Percentiles rank a stretch among this genome's conserved stretches.
These are phyloP conservation scores for Neurospora tetraspora DNA, from an alignment of 495 filamentous ascomycete species.

Conservation along the genomic window DNA sequence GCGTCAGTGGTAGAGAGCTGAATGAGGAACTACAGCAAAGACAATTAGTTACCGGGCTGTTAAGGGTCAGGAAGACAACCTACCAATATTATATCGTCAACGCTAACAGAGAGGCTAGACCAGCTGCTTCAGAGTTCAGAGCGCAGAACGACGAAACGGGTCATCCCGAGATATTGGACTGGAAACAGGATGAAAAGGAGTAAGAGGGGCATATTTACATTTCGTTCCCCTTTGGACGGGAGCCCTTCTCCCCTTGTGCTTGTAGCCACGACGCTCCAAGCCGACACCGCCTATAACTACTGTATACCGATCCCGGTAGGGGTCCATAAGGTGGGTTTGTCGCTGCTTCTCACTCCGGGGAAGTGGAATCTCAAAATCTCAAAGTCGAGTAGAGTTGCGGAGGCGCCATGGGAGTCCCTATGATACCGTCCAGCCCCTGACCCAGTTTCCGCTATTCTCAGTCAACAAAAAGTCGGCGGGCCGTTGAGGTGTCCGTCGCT, in stretches of 20 bases:
- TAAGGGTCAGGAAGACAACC: neutral
- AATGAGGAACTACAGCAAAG: neutral
- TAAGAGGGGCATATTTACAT: neutral
- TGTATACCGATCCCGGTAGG: neutral
- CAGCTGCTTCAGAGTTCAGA: neutral
- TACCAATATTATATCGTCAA: neutral
- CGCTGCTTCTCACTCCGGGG: neutral
- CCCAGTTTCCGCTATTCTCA: neutral
- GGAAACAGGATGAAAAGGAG: neutral
- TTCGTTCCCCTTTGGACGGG: neutral
- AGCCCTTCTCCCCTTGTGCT: neutral
- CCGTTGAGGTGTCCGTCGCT: neutral
- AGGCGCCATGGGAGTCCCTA: neutral
- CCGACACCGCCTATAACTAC: neutral
- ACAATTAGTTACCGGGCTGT: neutral
- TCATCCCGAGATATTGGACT: neutral
- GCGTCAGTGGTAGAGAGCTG: neutral
- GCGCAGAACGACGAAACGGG: neutral
- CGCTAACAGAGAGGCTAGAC: neutral
- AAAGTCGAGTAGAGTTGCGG: neutral
- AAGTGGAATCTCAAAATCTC: neutral
- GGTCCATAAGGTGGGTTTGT: neutral
- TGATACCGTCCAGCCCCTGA: neutral
- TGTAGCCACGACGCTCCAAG: neutral
- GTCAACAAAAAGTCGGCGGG: neutral